Evolutionary conservation across 805 yeast species (phyloP), one percentile per base, ranked within the genome.

Genomic region (Sugiyamaella chiloensis): DNA sequence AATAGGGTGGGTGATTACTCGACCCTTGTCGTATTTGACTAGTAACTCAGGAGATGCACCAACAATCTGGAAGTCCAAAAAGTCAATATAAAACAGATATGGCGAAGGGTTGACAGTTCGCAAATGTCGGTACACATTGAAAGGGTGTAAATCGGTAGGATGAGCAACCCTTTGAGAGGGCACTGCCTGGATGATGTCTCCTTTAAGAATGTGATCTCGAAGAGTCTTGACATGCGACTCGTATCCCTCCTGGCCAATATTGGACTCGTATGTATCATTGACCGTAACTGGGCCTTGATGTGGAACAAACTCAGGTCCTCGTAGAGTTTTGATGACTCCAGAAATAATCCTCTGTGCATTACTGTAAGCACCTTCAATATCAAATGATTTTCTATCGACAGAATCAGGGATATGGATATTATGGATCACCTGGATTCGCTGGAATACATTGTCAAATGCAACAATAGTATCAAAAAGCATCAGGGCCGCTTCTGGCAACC

Each of bases 71-170:
- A 91, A 93, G 57, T 88, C 96, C 50, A 86, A 64, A 60, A 87
- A 85, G 64, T 93, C 98, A 55, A 93, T 82, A 68, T 89, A 93
- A 65, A 93, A 93, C 75, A 93, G 76, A 66, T 93, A 93, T 23
- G 99, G 99, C 1, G 97, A 88, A 8, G 99, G 99, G 68, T 93
- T 93, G 41, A 93, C 97, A 0, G 96, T 85, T 63, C 99, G 79
- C 59, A 93, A 75, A 62, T 91, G 97, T 57, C 95, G 83, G 70
- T 91, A 93, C 40, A 93, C 85, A 69, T 93, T 93, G 76, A 93
- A 93, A 1, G 99, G 98, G 65, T 93, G 98, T 58, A 93, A 72
- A 2, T 89, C 81, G 0, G 99, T 93, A 30, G 96, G 96, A 67
- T 97, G 82, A 4, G 95, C 87, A 23, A 93, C 89, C 62, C 99